Percentiles rank a stretch among this genome's conserved stretches.
Conservation (phyloP, 257 asterid species). For the Rauvolfia tetraphylla region DNA sequence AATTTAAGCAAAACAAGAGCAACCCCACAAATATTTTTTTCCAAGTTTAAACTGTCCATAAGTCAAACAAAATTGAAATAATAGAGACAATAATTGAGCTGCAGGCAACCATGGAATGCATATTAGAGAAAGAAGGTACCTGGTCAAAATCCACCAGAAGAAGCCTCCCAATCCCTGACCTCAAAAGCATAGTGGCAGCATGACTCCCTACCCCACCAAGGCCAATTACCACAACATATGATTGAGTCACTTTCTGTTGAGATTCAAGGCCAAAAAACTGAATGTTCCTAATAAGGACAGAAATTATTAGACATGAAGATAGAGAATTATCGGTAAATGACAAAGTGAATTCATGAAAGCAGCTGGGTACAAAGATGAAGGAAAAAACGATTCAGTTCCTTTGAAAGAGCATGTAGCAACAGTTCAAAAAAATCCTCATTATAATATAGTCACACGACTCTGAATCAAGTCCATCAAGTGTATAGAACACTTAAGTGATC, state of each 20-base stretch:
- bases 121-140: conserved; percentile 36
- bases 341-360: neutral
- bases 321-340: conserved; percentile 1
- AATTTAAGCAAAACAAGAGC: neutral
- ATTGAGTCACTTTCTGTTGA: conserved; percentile 70
- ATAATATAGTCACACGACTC: neutral
- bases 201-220: conserved; percentile 99
- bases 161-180: conserved; percentile 88
- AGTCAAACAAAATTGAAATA: neutral
- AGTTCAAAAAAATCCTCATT: neutral
- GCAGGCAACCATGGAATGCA: neutral
- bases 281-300: conserved; percentile 58
- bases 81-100: neutral
- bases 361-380: neutral
- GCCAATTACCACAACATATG: conserved; percentile 90
- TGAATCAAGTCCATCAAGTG: neutral
- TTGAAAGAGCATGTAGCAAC: neutral
- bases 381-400: neutral
- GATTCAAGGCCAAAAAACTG: conserved; percentile 88
- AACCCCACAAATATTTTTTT: neutral
- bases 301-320: neutral
- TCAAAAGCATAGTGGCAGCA: conserved; percentile 96
- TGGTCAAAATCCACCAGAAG: conserved; percentile 96
- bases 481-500: neutral
- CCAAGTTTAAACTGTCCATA: neutral